Percentiles rank a stretch among this genome's conserved stretches.
These are phyloP conservation scores for Metschnikowia borealis DNA, from an alignment of 805 yeast genomes.

Conservation along the genomic window DNA sequence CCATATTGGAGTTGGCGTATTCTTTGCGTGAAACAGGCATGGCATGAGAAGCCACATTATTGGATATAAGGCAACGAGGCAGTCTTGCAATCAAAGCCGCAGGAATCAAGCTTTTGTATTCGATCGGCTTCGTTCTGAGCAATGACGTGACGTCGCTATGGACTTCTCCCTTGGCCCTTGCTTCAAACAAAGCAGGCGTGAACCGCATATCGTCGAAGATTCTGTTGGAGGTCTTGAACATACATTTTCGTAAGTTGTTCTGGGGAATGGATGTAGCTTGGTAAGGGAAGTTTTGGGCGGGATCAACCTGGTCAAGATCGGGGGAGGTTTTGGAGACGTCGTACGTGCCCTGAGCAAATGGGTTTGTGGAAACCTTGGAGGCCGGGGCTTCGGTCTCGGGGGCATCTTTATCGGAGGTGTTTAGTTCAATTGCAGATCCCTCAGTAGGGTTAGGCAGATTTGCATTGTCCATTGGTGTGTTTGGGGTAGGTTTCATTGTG, in stretches of 20 bases:
- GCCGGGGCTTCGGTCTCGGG: background rate
- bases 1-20: conserved; percentile 17
- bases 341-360: conserved; percentile 10
- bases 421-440: background rate
- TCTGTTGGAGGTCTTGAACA: conserved; percentile 64
- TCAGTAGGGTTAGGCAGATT: background rate
- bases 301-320: background rate
- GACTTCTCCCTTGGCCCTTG: background rate
- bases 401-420: background rate
- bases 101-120: conserved; percentile 28
- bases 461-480: conserved; percentile 4
- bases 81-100: conserved; percentile 8
- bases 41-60: conserved; percentile 30
- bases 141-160: conserved; percentile 14
- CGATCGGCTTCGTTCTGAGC: conserved; percentile 31
- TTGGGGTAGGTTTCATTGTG: background rate
- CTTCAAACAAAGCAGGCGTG: conserved; percentile 16
- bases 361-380: conserved; percentile 7
- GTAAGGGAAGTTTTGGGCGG: conserved; percentile 11
- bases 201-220: conserved; percentile 56
- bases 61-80: conserved; percentile 29
- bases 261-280: conserved; percentile 14
- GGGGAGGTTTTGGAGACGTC: background rate
- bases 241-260: conserved; percentile 18
- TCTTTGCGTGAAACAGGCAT: conserved; percentile 27